Evolutionary conservation across 257 asterid species (phyloP), one percentile per base, ranked within the genome.

Genomic region (Jacaranda copaia): DNA sequence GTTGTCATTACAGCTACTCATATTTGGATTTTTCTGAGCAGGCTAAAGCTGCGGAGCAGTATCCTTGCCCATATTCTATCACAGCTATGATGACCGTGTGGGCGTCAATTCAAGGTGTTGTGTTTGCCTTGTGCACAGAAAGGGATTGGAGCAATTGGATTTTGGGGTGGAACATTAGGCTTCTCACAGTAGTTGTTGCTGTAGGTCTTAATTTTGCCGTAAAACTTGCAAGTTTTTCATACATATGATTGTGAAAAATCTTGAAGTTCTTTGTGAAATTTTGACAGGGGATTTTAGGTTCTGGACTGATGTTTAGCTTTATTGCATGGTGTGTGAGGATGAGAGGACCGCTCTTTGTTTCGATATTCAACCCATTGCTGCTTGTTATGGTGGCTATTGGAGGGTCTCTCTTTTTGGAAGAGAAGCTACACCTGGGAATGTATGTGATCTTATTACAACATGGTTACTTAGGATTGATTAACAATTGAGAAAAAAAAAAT

Each of bases 361-460:
- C 96, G 0, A 55, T 81, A 4, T 90, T 90, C 81, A 86, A 85
- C 68, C 93, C 96, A 3, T 35, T 90, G 38, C 6, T 84, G 79
- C 88, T 88, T n/a, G 80, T 90, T n/a, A n/a, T 90, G 6, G 96
- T 88, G 76, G 88, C 96, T 15, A 51, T 88, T 4, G 89, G 79
- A 0, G 88, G 91, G 46, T 84, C 92, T n/a, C 70, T 90, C 66
- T 39, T 88, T 8, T 38, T 90, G 74, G 77, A 85, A 32, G 96
- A 90, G 80, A 85, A 84, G 71, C 66, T 90, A 9, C 85, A 81
- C 73, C 51, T 88, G 1, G 96, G 93, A 82, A 84, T 85, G 96
- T 88, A 86, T 1, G 76, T 46, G 5, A 19, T 4, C 4, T 18
- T 53, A 5, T 52, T 10, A 13, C 2, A 25, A 0, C 2, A 25